phyloP scores from a whole-genome alignment of 371 early-diverging fungal genomes.

The Actinomortierella wolfii region DNA sequence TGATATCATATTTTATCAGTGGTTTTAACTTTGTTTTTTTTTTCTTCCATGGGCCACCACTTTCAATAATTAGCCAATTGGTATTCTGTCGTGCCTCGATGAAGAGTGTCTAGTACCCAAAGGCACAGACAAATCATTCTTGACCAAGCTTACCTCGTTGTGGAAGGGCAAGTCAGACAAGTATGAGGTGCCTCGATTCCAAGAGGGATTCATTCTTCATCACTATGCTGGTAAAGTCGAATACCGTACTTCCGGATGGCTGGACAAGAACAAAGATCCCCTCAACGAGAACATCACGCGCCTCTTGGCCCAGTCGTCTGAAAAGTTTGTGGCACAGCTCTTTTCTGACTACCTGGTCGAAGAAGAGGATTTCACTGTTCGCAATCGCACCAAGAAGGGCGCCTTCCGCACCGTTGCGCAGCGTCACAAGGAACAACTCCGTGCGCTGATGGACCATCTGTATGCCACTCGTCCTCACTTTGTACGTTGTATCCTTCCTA shows the following conservation, averaged over 20 bases:
- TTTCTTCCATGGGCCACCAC: background rate
- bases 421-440: constrained; percentile 96
- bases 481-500: constrained; percentile 99
- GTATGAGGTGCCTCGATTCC: constrained; percentile 89
- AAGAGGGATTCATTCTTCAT: constrained; percentile 90
- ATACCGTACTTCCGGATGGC: constrained; percentile 96
- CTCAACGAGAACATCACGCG: constrained; percentile 95
- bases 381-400: constrained; percentile 51
- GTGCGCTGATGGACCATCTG: constrained; percentile 89
- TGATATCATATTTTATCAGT: too few species aligned
- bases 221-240: constrained; percentile 99
- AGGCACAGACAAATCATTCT: constrained; percentile 96
- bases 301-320: constrained; percentile 83
- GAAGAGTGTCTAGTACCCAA: constrained; percentile 99
- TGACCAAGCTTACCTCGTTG: constrained; percentile 89
- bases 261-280: constrained; percentile 99
- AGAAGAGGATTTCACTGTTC: constrained; percentile 48
- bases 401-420: constrained; percentile 97
- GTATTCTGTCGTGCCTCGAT: constrained; percentile 97
- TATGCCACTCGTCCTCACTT: constrained; percentile 97
- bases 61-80: constrained; percentile 78
- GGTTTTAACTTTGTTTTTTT: background rate
- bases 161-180: constrained; percentile 91
- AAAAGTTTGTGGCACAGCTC: constrained; percentile 77
- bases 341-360: constrained; percentile 83